Percentiles rank a stretch among this genome's conserved stretches.
Evolutionary conservation across 495 filamentous ascomycete genomes (phyloP).

Genomic region (Delitschia confertaspora): DNA sequence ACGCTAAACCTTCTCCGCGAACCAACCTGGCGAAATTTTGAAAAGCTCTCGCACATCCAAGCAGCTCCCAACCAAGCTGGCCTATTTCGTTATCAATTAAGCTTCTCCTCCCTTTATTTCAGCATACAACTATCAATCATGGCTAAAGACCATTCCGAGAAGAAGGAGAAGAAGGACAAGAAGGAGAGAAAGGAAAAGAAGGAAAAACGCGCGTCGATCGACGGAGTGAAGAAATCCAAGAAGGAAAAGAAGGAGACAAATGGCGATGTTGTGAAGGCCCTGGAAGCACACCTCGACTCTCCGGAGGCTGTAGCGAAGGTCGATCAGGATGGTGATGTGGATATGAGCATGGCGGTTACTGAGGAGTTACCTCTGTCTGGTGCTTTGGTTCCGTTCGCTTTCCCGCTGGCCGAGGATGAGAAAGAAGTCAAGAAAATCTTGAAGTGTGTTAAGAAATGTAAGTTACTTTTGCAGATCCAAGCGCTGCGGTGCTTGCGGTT

Average conservation of each 20-base stretch:
- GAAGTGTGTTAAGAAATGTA: constrained; percentile 91
- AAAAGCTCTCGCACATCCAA: too few relatives aligned
- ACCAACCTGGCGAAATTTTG: too few relatives aligned
- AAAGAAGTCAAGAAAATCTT: constrained; percentile 87
- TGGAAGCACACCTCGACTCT: constrained; percentile 19
- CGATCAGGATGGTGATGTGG: constrained; percentile 28
- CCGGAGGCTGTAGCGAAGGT: constrained; percentile 2
- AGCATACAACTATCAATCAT: constrained; percentile 29
- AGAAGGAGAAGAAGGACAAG: constrained; percentile 34
- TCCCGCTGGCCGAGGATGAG: constrained; percentile 72
- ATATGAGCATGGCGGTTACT: constrained; percentile 22
- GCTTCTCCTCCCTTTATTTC: too few relatives aligned
- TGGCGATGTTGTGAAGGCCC: constrained; percentile 11
- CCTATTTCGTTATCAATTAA: too few relatives aligned
- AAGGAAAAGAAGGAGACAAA: constrained; percentile 43
- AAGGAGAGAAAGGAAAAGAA: constrained; percentile 55
- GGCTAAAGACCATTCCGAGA: constrained; percentile 32
- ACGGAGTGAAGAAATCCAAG: constrained; percentile 57
- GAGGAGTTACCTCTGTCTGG: constrained; percentile 40
- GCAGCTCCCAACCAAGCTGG: too few relatives aligned
- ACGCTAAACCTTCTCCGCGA: neutral
- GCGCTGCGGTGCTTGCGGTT: neutral
- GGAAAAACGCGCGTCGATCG: constrained; percentile 66
- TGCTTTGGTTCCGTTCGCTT: constrained; percentile 85
- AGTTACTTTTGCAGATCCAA: constrained; percentile 26